phyloP scores from a whole-genome alignment of 306 rosid genomes.

The Begonia fuchsioides region DNA sequence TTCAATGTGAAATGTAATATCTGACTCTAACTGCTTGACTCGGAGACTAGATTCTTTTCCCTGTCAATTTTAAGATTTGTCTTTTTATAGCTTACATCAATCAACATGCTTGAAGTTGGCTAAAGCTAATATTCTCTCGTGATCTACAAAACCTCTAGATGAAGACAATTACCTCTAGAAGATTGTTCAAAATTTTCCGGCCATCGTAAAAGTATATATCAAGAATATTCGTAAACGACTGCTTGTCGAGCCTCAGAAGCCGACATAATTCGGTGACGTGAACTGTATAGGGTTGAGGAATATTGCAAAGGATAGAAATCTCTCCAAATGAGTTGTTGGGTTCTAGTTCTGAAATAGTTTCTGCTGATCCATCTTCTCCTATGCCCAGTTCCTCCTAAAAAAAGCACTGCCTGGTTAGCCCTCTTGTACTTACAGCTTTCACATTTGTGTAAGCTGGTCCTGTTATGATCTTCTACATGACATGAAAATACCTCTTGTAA shows the following conservation, averaged over 20 bases:
- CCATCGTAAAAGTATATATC: constrained; percentile 86
- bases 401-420: no score
- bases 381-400: constrained; percentile 66
- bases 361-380: constrained; percentile 64
- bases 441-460: no score
- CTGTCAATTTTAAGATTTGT: constrained; percentile 20
- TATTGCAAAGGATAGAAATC: constrained; percentile 84
- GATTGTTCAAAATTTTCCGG: constrained; percentile 77
- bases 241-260: constrained; percentile 85
- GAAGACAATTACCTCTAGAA: constrained; percentile 51
- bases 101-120: not conserved
- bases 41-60: constrained; percentile 43
- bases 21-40: constrained; percentile 74
- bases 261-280: constrained; percentile 76
- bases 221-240: constrained; percentile 68
- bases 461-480: no score
- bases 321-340: constrained; percentile 68
- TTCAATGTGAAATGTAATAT: constrained; percentile 77
- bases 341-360: constrained; percentile 39
- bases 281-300: constrained; percentile 85
- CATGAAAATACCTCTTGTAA: no score
- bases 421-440: no score
- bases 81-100: not conserved
- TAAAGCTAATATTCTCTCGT: no score
- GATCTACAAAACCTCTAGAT: not conserved